phyloP scores from a whole-genome alignment of 768 basidiomycete genomes.

The Tulasnella sp. region DNA sequence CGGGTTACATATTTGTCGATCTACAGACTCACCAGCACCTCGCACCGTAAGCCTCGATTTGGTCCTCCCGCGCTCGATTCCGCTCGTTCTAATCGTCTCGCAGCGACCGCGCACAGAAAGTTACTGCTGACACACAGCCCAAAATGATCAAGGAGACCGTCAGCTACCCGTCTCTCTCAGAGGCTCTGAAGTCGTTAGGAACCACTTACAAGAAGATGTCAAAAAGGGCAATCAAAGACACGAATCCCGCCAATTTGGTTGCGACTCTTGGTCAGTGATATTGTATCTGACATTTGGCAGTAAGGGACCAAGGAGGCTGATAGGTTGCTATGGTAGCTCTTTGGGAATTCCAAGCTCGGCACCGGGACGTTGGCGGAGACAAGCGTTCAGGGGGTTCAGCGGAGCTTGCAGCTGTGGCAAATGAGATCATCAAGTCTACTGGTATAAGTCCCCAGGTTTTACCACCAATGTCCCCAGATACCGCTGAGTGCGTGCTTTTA shows the following conservation, averaged over 20 bases:
- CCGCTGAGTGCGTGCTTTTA: constrained; percentile 50
- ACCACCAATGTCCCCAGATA: constrained; percentile 44
- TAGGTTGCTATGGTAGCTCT: constrained; percentile 43
- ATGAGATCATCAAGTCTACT: constrained; percentile 49
- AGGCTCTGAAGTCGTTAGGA: constrained; percentile 41
- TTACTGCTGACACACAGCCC: constrained; percentile 31
- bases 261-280: constrained; percentile 54
- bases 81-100: background rate
- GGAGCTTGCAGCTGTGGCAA: constrained; percentile 59
- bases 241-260: constrained; percentile 69
- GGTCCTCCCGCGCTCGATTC: background rate
- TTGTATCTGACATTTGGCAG: background rate
- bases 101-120: constrained; percentile 58
- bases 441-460: constrained; percentile 66
- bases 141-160: constrained; percentile 50
- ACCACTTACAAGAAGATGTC: constrained; percentile 64
- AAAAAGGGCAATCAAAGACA: constrained; percentile 69
- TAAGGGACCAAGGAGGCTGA: background rate
- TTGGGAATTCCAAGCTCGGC: constrained; percentile 70
- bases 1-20: constrained; percentile 93
- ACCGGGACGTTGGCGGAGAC: constrained; percentile 39
- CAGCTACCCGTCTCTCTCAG: constrained; percentile 56
- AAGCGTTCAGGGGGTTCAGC: constrained; percentile 29
- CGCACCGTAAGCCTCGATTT: constrained; percentile 52
- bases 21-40: constrained; percentile 81